A percentile compares a stretch with the other conserved stretches of the same genome.
These are phyloP conservation scores for Verticillium alfalfae DNA, from an alignment of 2,329 filamentous ascomycete genomes.

Conservation along the genomic window DNA sequence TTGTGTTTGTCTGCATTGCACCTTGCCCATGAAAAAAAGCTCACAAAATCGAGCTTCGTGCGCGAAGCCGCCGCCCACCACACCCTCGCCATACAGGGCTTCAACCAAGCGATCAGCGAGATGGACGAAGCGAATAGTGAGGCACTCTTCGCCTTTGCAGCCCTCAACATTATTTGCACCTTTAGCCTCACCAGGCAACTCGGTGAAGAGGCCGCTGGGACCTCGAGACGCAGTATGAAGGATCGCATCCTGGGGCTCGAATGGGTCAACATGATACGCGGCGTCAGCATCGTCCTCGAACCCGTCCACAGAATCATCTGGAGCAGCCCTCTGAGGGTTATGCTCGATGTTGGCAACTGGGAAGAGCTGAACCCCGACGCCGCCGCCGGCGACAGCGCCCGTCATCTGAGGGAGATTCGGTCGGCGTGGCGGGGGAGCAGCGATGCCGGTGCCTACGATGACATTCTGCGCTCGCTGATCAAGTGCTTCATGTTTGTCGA, in stretches of 20 bases:
- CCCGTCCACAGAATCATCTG: slow-evolving; percentile 5
- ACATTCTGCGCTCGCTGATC: slow-evolving; percentile 5
- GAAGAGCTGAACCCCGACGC: slow-evolving; percentile 7
- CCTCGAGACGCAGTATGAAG: neutral
- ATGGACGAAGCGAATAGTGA: slow-evolving; percentile 6
- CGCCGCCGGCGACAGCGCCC: neutral
- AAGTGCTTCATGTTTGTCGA: slow-evolving; percentile 7
- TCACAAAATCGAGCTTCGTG: neutral
- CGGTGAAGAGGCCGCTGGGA: neutral
- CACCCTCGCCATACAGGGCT: slow-evolving; percentile 3
- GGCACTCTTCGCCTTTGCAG: slow-evolving; percentile 6
- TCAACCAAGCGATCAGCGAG: slow-evolving; percentile 1
- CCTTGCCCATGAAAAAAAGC: slow-evolving; percentile 1
- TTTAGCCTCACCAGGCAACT: slow-evolving; percentile 1
- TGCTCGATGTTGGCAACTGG: slow-evolving; percentile 13
- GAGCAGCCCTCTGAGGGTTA: neutral
- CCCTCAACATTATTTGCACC: slow-evolving; percentile 10
- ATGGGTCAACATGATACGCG: slow-evolving; percentile 14
- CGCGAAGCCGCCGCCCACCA: slow-evolving; percentile 7
- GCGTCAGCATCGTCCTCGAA: slow-evolving; percentile 9
- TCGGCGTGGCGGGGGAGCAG: slow-evolving; percentile 4
- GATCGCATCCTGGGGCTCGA: slow-evolving; percentile 11
- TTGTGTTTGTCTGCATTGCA: slow-evolving; percentile 11
- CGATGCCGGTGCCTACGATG: slow-evolving; percentile 8
- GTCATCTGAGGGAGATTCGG: slow-evolving; percentile 2